Conservation (phyloP, 345 rosid species). For the Eucalyptus sp. region DNA sequence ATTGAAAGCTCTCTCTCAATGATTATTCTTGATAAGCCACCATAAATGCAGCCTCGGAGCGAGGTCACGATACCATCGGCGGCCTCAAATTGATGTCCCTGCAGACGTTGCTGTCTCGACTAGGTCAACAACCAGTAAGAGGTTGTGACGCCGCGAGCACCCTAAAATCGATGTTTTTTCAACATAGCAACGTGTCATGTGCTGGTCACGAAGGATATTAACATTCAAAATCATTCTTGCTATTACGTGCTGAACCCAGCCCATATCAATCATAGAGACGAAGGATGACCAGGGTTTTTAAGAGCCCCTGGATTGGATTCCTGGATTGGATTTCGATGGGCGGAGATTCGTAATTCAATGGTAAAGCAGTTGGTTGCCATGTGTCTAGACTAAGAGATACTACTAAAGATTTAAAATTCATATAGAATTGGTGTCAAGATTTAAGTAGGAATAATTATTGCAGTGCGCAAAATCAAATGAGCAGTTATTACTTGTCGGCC, state of each 20-base stretch:
- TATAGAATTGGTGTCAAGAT: too few relatives aligned
- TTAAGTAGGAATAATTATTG: fast-evolving
- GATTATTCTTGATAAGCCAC: not conserved
- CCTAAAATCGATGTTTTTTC: not conserved
- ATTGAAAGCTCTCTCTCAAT: not conserved
- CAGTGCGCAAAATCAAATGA: fast-evolving
- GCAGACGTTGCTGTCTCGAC: not conserved
- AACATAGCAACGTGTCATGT: not conserved
- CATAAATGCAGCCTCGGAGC: not conserved
- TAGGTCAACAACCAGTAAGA: not conserved
- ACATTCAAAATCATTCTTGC: too few relatives aligned
- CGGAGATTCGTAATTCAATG: fast-evolving
- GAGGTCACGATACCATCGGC: not conserved
- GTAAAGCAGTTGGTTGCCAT: too few relatives aligned
- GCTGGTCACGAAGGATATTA: too few relatives aligned
- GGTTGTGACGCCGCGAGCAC: not conserved
- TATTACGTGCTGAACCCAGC: too few relatives aligned
- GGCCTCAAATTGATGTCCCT: not conserved
- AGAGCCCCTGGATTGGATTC: too few relatives aligned
- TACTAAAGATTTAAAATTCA: too few relatives aligned
- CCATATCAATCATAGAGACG: too few relatives aligned
- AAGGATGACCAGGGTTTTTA: too few relatives aligned
- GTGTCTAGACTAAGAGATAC: too few relatives aligned
- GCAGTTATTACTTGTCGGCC: fast-evolving
- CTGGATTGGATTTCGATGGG: fast-evolving